Base-by-base conservation (phyloP, 805 yeast species). In the Nakazawaea ishiwadae region DNA sequence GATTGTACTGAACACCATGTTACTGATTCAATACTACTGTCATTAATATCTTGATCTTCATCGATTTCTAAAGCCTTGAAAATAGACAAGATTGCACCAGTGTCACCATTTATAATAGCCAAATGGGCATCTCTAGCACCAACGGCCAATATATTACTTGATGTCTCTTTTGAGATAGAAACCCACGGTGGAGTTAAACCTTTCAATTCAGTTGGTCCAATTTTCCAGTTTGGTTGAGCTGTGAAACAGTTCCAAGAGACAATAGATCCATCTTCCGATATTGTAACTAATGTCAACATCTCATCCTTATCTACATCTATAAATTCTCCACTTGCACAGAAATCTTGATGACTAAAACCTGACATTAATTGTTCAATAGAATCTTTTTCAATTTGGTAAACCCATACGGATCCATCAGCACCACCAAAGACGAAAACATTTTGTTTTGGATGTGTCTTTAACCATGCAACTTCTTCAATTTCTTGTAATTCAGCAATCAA, bases 331-430 rank as follows among this genome's bases (percentile, higher is more conserved):
- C 72, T 77, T 23, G 90, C 84, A 58, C 91, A 81, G 51, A 90
- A 93, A 44, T 74, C 62, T 44, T 84, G 79, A 63, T 91, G 98
- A 15, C 82, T 78, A 55, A 82, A 84, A 2, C 91, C 93, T 35
- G 82, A 70, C 82, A 85, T 81, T 28, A 85, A 63, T 56, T 81
- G 84, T 44, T 79, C 87, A 40, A 84, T 62, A 9, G 75, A 61
- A 38, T 83, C 69, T 15, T 8, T 15, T 44, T 75, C 80, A 31
- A 90, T 72, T 54, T 82, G 86, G 58, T 89, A 93, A 20, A 83
- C 87, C 96, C 96, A 91, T 3, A 90, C 95, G 0, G 96, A 83
- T 3, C 99, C 99, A 60, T 90, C 96, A 6, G 71, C 68, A 17
- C 88, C 91, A 47, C 98, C 97, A 56, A 86, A 87, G 11, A 98